Evolutionary conservation across 2,329 filamentous ascomycete species (phyloP), one percentile per base, ranked within the genome.

Genomic region (Xylariaceae sp.): DNA sequence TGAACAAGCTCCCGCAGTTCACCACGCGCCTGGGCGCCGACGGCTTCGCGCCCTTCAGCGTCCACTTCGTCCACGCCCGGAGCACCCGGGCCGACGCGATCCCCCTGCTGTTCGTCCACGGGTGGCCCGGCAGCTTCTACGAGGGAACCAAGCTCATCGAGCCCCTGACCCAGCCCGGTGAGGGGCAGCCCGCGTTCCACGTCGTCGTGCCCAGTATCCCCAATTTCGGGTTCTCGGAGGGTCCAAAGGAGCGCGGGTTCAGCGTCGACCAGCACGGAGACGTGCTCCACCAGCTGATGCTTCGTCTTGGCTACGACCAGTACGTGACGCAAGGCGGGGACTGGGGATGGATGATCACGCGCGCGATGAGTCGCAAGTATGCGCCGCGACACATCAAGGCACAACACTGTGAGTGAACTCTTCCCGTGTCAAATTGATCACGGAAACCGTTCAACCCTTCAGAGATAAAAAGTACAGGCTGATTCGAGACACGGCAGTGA

Each of bases 341-440:
- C 55, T 87, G 81, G 81, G 85, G 83, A 11, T 81, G 72, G 58
- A 67, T 50, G 9, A 45, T 50, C 33, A 32, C 78, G 79, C 50
- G 81, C 74, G 4, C 68, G 69, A 33, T 79, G 79, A 50, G 69
- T 61, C 0, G 54, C n/a, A 8, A 22, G 1, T 51, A 50, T 17
- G 47, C 49, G 19, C 49, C 49, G 12, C 17, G n/a, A 4, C 37
- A 48, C 22, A 19, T 51, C 24, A 51, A 51, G 35, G 49, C 44
- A 19, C 49, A 51, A 36, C 49, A 51, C 24, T 15, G 22, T 26
- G 22, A 26, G 22, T 26, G 22, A 11, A 6, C 6, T 26, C 22
- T 26, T 26, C 22, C 22, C 11, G 6, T 26, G 22, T 26, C 11
- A 6, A 26, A 26, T 26, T 6, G 22, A 26, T n/a, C n/a, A n/a